Evolutionary conservation across 345 rosid species (phyloP), one percentile per base, ranked within the genome.

Genomic region (Linum usitatissimum): DNA sequence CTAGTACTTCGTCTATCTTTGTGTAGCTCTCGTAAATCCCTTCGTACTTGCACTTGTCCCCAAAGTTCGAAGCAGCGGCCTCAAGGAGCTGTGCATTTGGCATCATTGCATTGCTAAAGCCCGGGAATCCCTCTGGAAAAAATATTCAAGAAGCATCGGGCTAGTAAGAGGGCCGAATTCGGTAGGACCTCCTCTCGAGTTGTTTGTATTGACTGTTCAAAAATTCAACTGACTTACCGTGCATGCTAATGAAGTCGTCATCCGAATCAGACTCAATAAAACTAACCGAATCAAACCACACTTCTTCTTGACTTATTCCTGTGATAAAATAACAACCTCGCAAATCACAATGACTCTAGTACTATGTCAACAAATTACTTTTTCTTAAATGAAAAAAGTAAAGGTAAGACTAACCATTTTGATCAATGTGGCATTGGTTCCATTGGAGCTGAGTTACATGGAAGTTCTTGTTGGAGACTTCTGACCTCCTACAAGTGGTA

Each of bases 211-310:
- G 28, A 23, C 1, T 2, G 14, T 53, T 53, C 54, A 10, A 63
- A 56, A 51, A 36, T 17, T 9, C 38, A 31, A 17, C 15, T 60
- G 86, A 88, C 98, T 90, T 80, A 45, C 87, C 95, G 61, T 78
- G 76, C 66, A 80, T 78, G 68, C 96, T 88, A 65, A 76, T 72
- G 73, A 75, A 86, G 21, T 91, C 96, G 55, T 91, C 96, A 65
- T 88, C 92, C 1, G 92, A 86, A 48, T 91, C 98, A 9, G 96
- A 91, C n/a, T 87, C 95, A 67, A 91, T 68, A 57, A 86, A 73
- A 68, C 91, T 86, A 63, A 76, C 66, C 1, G 96, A 78, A 76
- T 91, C 98, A 66, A 79, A 88, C 88, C 90, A 91, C 34, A 82
- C 77, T 67, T 91, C 96, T 60, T 91, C 84, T 66, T 79, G 83